These are phyloP conservation scores for Talaromyces sp. DNA, from an alignment of 2,329 filamentous ascomycete genomes.

Conservation along the genomic window DNA sequence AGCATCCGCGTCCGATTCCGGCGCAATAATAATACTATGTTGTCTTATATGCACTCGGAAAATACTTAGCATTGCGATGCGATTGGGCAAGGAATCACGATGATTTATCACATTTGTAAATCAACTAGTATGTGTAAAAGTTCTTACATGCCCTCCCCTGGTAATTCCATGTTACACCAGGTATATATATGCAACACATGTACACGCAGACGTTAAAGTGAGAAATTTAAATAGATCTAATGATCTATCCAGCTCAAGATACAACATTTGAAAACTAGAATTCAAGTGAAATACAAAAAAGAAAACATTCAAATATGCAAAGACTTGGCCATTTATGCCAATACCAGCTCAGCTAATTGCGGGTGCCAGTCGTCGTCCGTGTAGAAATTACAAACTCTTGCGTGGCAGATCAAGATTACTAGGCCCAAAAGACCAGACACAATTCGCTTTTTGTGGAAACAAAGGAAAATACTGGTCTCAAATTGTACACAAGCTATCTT, in stretches of 20 bases:
- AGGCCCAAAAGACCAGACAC: not conserved
- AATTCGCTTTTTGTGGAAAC: conserved; percentile 5
- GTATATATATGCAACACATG: no score
- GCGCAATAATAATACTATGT: not conserved
- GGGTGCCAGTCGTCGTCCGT: not conserved
- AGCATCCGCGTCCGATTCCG: conserved; percentile 5
- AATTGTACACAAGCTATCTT: conserved; percentile 45
- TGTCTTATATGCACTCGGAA: not conserved
- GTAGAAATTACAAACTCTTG: not conserved
- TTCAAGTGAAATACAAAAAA: not conserved
- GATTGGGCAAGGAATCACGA: not conserved
- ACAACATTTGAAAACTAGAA: not conserved
- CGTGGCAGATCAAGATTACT: not conserved
- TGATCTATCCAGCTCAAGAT: not conserved
- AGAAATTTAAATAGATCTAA: not conserved
- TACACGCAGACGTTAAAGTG: not conserved
- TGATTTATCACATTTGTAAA: not conserved
- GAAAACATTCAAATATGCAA: not conserved
- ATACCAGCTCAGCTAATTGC: not conserved
- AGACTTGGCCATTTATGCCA: not conserved
- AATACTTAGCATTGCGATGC: not conserved
- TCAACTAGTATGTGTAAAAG: not conserved
- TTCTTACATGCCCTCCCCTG: not conserved
- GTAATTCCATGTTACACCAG: no score
- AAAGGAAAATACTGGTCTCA: conserved; percentile 39